Base-by-base conservation (phyloP, 371 early-diverging fungal species). In the Phascolomyces articulosus region DNA sequence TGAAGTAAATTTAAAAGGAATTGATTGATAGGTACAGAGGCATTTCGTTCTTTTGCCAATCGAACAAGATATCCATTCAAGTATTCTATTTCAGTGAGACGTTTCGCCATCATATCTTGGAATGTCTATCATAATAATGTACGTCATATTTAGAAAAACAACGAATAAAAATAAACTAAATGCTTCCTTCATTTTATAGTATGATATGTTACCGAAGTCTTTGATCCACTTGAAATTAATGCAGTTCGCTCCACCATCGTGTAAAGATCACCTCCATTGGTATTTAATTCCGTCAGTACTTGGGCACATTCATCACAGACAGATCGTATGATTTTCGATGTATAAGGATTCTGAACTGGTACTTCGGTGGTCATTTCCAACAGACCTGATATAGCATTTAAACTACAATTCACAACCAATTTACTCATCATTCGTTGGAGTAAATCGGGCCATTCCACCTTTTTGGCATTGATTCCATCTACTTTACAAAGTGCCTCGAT, bases 31-130 rank as follows among this genome's bases (percentile, higher is more conserved):
- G 55, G 70, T 3, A 60, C 44, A 27, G 40, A 23, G 2, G 72
- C 57, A 4, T 59, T 56, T 24, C 55, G 65, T 26, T 64, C 40
- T 26, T 66, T 60, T 38, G 73, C 80, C 16, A 67, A 40, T 2
- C 66, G 65, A 47, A 74, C 69, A 26, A 89, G 49, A 59, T 85
- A 86, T 4, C 87, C 88, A 65, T 88, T 88, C 40, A 88, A 82
- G 65, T 82, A 87, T 59, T 86, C 85, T 11, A 87, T 79, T 67
- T 88, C 90, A 4, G 87, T 89, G 3, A 53, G 61, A 18, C 78
- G 67, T 0, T 69, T 64, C 3, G 71, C 62, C n/a, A 55, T 28
- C 1, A 85, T 58, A 34, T 89, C 90, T 60, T 86, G 85, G 2
- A 84, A 60, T 65, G 86, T 89, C 34, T 34, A 9, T 34, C n/a